Conservation (phyloP, 2,329 filamentous ascomycete species). For the Lecanicillium sp. region DNA sequence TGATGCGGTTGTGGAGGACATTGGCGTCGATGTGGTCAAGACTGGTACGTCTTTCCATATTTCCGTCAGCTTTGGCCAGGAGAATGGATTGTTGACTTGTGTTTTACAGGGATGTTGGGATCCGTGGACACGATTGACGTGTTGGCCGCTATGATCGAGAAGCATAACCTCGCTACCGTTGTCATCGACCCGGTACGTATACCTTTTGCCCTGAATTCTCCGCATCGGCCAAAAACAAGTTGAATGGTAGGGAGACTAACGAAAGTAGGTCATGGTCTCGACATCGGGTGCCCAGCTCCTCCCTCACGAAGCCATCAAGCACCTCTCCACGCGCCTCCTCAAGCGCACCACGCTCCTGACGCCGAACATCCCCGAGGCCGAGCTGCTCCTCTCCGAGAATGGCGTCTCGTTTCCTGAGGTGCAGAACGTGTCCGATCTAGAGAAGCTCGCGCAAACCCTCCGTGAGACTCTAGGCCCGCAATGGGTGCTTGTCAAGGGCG, state of each 20-base stretch:
- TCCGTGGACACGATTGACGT: constrained; percentile 32
- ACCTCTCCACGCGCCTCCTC: constrained; percentile 54
- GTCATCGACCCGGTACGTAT: constrained; percentile 36
- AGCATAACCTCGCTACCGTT: constrained; percentile 26
- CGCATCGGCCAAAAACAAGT: too few relatives aligned
- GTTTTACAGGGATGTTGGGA: constrained; percentile 32
- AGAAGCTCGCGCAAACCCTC: constrained; percentile 60
- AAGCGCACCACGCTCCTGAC: constrained; percentile 64
- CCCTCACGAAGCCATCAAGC: constrained; percentile 55
- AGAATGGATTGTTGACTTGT: constrained; percentile 1
- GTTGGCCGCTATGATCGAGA: constrained; percentile 26
- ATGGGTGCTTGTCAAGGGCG: constrained; percentile 84
- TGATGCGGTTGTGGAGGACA: constrained; percentile 74
- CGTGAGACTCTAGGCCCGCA: constrained; percentile 60
- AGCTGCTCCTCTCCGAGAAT: constrained; percentile 53
- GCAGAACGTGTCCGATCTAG: constrained; percentile 57
- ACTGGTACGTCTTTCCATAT: constrained; percentile 54
- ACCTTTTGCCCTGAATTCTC: background rate
- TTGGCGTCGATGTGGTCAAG: constrained; percentile 86
- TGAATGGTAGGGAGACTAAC: too few relatives aligned
- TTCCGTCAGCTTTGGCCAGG: background rate
- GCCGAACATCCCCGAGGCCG: constrained; percentile 72
- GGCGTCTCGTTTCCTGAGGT: constrained; percentile 38
- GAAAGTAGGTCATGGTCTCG: constrained; percentile 76
- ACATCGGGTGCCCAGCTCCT: constrained; percentile 70